These are phyloP conservation scores for Rhodotorula babjevae DNA, from an alignment of 768 basidiomycete species.

Conservation along the genomic window DNA sequence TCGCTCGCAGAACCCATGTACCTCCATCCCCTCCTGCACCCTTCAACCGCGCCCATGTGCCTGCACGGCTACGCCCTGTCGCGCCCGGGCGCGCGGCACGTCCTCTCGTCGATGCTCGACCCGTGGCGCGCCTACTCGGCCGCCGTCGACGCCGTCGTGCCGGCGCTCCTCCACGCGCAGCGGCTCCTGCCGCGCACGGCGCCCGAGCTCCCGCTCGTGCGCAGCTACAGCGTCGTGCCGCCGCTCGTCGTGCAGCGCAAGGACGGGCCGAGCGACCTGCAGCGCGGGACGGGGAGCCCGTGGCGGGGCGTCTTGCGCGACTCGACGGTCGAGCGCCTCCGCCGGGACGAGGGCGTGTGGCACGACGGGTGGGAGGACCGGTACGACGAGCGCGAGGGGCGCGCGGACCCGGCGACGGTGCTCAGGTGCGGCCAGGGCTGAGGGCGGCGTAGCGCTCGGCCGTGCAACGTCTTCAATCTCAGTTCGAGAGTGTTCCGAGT, in stretches of 20 bases:
- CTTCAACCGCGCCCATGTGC: constrained; percentile 40
- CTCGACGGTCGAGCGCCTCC: constrained; percentile 38
- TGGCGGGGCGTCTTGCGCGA: constrained; percentile 42
- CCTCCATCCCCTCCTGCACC: constrained; percentile 41
- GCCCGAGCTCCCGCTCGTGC: neutral
- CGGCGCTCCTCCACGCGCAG: constrained; percentile 26
- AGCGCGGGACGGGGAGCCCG: constrained; percentile 33
- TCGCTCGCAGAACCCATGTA: constrained; percentile 39
- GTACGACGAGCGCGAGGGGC: neutral
- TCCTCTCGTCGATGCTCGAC: constrained; percentile 29
- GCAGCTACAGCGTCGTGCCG: constrained; percentile 36
- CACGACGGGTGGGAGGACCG: constrained; percentile 18
- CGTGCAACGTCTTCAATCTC: no score
- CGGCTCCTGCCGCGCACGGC: no score
- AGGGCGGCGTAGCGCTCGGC: neutral
- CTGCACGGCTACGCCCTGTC: constrained; percentile 44
- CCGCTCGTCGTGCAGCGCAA: constrained; percentile 43
- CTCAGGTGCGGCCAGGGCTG: constrained; percentile 26
- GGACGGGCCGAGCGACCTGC: constrained; percentile 39
- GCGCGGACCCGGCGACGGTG: constrained; percentile 24
- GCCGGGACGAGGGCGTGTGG: constrained; percentile 27
- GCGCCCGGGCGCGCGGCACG: constrained; percentile 19
- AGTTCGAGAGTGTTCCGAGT: no score
- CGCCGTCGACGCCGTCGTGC: constrained; percentile 40
- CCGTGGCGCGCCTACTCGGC: constrained; percentile 41